A percentile compares a stretch with the other conserved stretches of the same genome.
These are phyloP conservation scores for Podospora conica DNA, from an alignment of 495 filamentous ascomycete species.

Conservation along the genomic window DNA sequence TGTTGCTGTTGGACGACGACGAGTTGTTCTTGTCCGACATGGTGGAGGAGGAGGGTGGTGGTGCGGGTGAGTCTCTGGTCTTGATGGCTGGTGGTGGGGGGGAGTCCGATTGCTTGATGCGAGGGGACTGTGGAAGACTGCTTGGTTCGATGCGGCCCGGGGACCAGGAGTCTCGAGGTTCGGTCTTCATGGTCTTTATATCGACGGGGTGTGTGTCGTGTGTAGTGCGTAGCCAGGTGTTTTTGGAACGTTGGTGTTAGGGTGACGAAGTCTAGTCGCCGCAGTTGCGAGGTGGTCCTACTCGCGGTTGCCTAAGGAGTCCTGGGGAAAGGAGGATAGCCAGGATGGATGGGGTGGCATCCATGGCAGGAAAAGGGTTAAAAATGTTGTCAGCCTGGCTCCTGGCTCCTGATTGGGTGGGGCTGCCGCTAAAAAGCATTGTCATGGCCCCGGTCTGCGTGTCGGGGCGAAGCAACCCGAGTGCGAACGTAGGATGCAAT, in stretches of 20 bases:
- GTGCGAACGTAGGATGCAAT: not conserved
- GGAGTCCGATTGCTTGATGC: conserved; percentile 11
- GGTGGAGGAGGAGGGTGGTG: not conserved
- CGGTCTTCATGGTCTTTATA: conserved; percentile 12
- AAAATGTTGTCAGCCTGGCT: not conserved
- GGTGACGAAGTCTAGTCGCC: not conserved
- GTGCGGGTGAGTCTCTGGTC: conserved; percentile 6
- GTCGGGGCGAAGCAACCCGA: not conserved
- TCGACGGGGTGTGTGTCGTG: not conserved
- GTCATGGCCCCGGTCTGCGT: not conserved
- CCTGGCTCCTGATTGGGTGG: not conserved
- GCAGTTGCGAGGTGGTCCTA: not conserved
- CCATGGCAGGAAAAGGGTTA: not conserved
- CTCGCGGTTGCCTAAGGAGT: not conserved
- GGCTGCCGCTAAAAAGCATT: not conserved
- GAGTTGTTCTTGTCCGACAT: conserved; percentile 8
- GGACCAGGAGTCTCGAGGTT: conserved; percentile 11
- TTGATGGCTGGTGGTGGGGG: conserved; percentile 4
- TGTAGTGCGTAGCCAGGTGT: not conserved
- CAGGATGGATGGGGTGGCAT: not conserved
- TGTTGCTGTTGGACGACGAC: conserved; percentile 9
- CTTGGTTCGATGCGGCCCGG: conserved; percentile 1
- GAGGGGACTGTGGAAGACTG: not conserved
- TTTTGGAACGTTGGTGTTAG: not conserved
- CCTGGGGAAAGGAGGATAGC: not conserved